Conservation (phyloP, 2,329 filamentous ascomycete species). For the Phialocephala subalpina region DNA sequence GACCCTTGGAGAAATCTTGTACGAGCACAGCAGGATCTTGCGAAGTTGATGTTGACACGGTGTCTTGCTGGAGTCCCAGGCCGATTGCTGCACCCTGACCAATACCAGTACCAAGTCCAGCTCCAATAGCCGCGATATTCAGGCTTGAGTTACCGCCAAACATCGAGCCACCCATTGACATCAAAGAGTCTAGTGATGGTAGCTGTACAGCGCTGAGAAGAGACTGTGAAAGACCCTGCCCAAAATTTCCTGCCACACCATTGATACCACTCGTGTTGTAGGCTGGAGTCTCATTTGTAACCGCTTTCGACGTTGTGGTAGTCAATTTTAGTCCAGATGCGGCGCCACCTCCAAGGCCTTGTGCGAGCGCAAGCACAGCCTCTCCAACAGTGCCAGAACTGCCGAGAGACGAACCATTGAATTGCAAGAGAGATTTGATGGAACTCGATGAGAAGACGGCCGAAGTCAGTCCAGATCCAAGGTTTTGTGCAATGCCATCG, state of each 20-base stretch:
- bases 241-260: conserved; percentile 25
- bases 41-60: neutral
- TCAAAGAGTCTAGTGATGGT: conserved; percentile 5
- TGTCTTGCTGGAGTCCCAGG: conserved; percentile 26
- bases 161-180: neutral
- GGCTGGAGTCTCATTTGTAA: neutral
- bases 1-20: conserved; percentile 40
- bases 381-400: conserved; percentile 15
- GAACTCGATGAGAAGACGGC: neutral
- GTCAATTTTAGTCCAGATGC: conserved; percentile 14
- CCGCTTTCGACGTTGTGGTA: neutral
- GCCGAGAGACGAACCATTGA: neutral
- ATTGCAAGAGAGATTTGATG: neutral
- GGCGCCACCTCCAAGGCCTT: conserved; percentile 18
- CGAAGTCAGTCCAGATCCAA: conserved; percentile 9
- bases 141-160: conserved; percentile 3
- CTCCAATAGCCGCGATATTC: conserved; percentile 14
- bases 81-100: conserved; percentile 31
- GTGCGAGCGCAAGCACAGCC: conserved; percentile 17
- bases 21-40: conserved; percentile 27
- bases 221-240: conserved; percentile 20
- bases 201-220: conserved; percentile 14
- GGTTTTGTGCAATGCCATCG: neutral
- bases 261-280: conserved; percentile 22
- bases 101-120: conserved; percentile 28